Evolutionary conservation across 2,329 filamentous ascomycete genomes (phyloP), one percentile per base, ranked within the genome.

Genomic region (Aaosphaeria arxii): DNA sequence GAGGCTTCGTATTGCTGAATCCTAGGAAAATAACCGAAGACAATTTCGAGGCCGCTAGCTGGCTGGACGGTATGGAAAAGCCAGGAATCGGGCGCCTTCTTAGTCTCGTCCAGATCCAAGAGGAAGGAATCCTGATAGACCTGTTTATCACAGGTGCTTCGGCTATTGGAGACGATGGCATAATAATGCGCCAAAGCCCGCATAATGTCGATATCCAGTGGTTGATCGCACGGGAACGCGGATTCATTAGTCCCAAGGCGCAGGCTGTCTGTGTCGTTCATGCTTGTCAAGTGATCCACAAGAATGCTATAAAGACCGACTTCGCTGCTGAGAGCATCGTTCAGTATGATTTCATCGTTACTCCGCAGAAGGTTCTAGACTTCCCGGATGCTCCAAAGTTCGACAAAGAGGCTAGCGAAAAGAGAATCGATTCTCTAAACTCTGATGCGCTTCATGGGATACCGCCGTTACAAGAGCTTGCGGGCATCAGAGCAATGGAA

Each of bases 201-300:
- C 66, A 70, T 7, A 65, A 71, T 40, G 75, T 76, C 40, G 73
- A 76, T 42, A 61, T 76, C 5, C 73, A 74, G 47, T 76, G 71
- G 71, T 70, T 59, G 1, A 66, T 76, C 55, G 55, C 76, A 29
- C 63, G 59, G 29, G 62, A 66, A 13, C 52, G 71, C 9, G 62
- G 64, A 4, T 52, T 66, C 7, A 57, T 75, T 5, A 46, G 45
- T 4, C 11, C 42, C 5, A 41, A 51, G 2, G 64, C 65, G 5
- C 56, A 58, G 0, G 67, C 69, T 3, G 57, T 70, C 2, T 68
- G 66, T 5, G 46, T 75, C 5, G 72, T 70, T 6, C 74, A 76
- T 52, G 61, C 66, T 13, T 75, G 71, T 46, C 74, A 76, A 55
- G 62, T 75, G 7, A 54, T 76, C 28, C 61, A 70, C 17, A 64